Percentiles rank a stretch among this genome's conserved stretches.
Conservation (phyloP, 139 green algal genomes). For the Haematococcus lacustris region DNA sequence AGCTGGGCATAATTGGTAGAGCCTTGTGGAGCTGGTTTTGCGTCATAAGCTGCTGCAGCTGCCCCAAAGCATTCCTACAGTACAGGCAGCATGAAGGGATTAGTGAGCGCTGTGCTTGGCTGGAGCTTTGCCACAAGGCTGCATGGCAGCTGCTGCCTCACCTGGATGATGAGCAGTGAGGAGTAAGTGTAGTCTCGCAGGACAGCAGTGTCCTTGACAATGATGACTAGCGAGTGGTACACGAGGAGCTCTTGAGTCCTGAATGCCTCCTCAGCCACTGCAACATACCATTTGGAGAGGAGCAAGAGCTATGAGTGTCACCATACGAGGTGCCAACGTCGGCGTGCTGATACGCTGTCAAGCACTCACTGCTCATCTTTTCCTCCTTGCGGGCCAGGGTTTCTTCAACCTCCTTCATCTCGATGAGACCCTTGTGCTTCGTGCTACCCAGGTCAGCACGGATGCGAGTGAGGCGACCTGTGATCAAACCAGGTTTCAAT, state of each 20-base stretch:
- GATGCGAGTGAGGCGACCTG: too few relatives aligned
- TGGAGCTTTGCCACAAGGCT: background rate
- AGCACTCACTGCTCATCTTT: slow-evolving; percentile 58
- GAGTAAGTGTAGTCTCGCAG: slow-evolving; percentile 72
- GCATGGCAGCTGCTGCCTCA: background rate
- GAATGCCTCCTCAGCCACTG: too few relatives aligned
- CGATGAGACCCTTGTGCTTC: slow-evolving; percentile 49
- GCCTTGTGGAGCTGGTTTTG: background rate
- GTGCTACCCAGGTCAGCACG: slow-evolving; percentile 38
- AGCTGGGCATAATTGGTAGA: background rate
- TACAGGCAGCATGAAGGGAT: background rate
- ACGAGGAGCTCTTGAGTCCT: slow-evolving; percentile 53
- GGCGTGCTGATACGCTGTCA: background rate
- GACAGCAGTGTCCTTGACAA: slow-evolving; percentile 76
- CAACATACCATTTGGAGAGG: too few relatives aligned
- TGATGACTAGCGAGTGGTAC: slow-evolving; percentile 73
- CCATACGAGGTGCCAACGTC: background rate
- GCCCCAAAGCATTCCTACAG: background rate
- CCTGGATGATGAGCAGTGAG: slow-evolving; percentile 48
- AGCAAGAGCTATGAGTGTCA: too few relatives aligned
- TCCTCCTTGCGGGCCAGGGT: slow-evolving; percentile 69
- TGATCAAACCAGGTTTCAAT: too few relatives aligned
- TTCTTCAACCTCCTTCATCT: slow-evolving; percentile 64
- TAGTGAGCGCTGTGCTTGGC: background rate
- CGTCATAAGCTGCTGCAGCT: background rate